Percentiles rank a stretch among this genome's conserved stretches.
phyloP scores from a whole-genome alignment of 768 basidiomycete genomes.

The Panus rudis region DNA sequence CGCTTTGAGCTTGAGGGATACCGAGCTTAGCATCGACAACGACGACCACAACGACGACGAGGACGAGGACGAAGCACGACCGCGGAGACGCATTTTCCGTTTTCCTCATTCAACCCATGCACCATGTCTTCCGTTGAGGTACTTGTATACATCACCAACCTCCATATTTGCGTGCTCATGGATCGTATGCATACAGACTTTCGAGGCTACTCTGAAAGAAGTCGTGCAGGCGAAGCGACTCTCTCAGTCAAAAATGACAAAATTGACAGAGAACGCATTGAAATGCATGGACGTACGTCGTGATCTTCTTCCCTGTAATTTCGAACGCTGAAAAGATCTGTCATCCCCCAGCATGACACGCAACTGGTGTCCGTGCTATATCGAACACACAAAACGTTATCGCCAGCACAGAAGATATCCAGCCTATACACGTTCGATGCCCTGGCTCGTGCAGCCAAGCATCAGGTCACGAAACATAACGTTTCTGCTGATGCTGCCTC shows the following conservation, averaged over 20 bases:
- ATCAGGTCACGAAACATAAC: conserved; percentile 57
- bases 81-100: neutral
- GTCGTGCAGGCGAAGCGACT: conserved; percentile 78
- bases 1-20: too few species aligned
- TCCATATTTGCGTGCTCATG: neutral
- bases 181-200: conserved; percentile 55
- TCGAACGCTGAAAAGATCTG: neutral
- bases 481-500: conserved; percentile 49
- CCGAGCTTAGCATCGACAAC: too few species aligned
- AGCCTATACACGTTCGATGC: conserved; percentile 95
- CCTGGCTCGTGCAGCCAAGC: conserved; percentile 75
- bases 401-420: conserved; percentile 62
- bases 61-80: too few species aligned
- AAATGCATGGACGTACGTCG: conserved; percentile 66
- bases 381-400: conserved; percentile 78
- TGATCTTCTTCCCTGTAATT: neutral
- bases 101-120: too few species aligned
- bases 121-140: conserved; percentile 20
- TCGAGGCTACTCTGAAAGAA: conserved; percentile 75
- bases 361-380: conserved; percentile 85
- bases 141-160: neutral
- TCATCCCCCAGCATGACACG: conserved; percentile 64
- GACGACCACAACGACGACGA: too few species aligned
- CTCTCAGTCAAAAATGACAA: conserved; percentile 80
- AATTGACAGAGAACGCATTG: conserved; percentile 69